A percentile compares a stretch with the other conserved stretches of the same genome.
These are phyloP conservation scores for Apophysomyces sp. DNA, from an alignment of 371 early-diverging fungal species.

Conservation along the genomic window DNA sequence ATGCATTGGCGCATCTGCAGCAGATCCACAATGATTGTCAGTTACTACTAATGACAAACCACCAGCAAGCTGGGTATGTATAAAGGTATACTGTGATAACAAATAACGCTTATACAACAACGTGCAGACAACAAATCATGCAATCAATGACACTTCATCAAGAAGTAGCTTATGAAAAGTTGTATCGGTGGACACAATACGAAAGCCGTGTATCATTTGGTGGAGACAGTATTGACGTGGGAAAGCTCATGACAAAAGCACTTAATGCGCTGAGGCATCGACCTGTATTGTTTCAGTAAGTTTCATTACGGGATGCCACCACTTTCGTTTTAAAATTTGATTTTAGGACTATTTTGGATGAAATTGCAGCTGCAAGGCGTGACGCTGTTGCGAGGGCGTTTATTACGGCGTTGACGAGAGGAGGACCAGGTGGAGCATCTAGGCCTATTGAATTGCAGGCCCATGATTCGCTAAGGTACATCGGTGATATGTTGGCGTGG, in stretches of 20 bases:
- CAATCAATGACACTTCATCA: slow-evolving; percentile 69
- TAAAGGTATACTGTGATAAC: not conserved
- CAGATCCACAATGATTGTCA: slow-evolving; percentile 78
- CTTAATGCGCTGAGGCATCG: slow-evolving; percentile 69
- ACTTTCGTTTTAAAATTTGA: not conserved
- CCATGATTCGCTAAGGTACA: slow-evolving; percentile 86
- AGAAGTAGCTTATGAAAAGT: slow-evolving; percentile 73
- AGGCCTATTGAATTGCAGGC: slow-evolving; percentile 92
- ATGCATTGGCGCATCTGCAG: slow-evolving; percentile 70
- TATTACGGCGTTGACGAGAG: slow-evolving; percentile 77
- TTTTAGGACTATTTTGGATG: slow-evolving; percentile 66
- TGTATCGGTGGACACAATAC: slow-evolving; percentile 79
- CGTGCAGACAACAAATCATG: slow-evolving; percentile 65
- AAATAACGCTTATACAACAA: not conserved
- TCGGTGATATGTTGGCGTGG: slow-evolving; percentile 96
- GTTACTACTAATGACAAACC: slow-evolving; percentile 68
- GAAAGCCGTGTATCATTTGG: slow-evolving; percentile 69
- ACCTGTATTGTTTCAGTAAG: slow-evolving; percentile 77
- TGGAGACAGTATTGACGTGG: slow-evolving; percentile 74
- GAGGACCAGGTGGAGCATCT: slow-evolving; percentile 84
- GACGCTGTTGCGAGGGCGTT: slow-evolving; percentile 74
- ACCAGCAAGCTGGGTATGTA: slow-evolving; percentile 76
- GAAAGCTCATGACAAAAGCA: slow-evolving; percentile 64
- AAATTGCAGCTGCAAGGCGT: slow-evolving; percentile 71
- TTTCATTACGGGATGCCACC: not conserved